Conservation (phyloP, 306 rosid species). For the Castanea sativa region DNA sequence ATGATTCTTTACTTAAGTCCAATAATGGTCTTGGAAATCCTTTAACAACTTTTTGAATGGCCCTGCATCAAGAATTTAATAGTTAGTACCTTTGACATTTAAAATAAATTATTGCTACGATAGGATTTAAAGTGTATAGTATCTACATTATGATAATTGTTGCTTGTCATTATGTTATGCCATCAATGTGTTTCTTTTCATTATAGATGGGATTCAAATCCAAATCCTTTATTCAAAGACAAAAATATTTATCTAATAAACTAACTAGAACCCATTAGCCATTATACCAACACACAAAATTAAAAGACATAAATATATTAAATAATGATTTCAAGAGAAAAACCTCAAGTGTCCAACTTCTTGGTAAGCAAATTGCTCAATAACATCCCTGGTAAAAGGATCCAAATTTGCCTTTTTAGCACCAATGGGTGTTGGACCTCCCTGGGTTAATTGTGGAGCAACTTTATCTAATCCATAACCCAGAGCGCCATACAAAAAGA, state of each 20-base stretch:
- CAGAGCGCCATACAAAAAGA: constrained; percentile 52
- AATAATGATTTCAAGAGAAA: not conserved
- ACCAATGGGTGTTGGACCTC: constrained; percentile 65
- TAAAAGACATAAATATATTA: not conserved
- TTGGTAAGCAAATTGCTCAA: constrained; percentile 56
- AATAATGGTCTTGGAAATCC: constrained; percentile 67
- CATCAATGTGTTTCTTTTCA: too few relatives aligned
- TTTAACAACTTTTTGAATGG: constrained; percentile 45
- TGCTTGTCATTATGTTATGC: too few relatives aligned
- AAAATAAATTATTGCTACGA: too few relatives aligned
- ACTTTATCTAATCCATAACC: constrained; percentile 56
- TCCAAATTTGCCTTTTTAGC: constrained; percentile 42
- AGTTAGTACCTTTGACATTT: too few relatives aligned
- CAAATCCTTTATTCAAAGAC: too few relatives aligned
- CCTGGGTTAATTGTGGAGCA: constrained; percentile 44
- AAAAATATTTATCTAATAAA: too few relatives aligned
- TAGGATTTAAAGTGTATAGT: too few relatives aligned
- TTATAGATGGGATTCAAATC: too few relatives aligned
- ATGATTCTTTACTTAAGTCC: too few relatives aligned
- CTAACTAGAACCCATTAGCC: too few relatives aligned
- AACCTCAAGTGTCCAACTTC: constrained; percentile 79
- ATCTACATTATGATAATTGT: too few relatives aligned
- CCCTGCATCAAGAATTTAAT: constrained; percentile 36
- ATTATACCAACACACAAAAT: not conserved
- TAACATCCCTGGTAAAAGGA: constrained; percentile 30